Evolutionary conservation across 208 protist genomes (phyloP).

Genomic region (Naegleria fowleri): DNA sequence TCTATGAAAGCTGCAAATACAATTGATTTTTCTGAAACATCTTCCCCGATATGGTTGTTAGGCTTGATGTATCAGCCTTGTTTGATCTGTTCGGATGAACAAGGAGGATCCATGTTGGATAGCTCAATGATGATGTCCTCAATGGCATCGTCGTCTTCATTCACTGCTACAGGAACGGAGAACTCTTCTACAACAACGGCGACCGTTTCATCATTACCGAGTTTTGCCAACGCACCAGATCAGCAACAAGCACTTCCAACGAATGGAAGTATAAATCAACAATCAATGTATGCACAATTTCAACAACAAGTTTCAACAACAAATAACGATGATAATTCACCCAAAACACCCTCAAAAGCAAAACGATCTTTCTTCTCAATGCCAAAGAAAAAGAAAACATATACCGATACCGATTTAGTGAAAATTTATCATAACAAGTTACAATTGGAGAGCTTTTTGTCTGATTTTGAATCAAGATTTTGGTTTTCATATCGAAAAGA

Average conservation of each 20-base stretch:
- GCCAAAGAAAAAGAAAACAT: not conserved
- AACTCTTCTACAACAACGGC: not conserved
- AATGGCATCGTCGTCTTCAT: not conserved
- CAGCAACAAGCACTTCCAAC: not conserved
- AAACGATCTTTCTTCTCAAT: not conserved
- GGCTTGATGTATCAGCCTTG: not conserved
- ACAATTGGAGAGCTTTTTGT: not conserved
- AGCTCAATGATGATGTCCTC: not conserved
- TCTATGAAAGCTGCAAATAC: not conserved
- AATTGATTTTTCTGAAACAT: not conserved
- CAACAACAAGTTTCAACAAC: not conserved
- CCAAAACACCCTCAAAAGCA: not conserved
- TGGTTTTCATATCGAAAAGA: conserved; percentile 24
- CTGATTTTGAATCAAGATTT: conserved; percentile 12
- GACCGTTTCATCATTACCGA: not conserved
- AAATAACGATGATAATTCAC: not conserved
- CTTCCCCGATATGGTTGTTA: not conserved
- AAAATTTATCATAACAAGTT: conserved; percentile 3
- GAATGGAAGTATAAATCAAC: not conserved
- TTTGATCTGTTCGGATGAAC: not conserved
- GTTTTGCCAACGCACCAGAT: not conserved
- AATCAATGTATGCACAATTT: not conserved
- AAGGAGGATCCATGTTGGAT: not conserved
- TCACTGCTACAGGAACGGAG: not conserved
- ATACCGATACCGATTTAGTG: not conserved